A percentile compares a stretch with the other conserved stretches of the same genome.
phyloP scores from a whole-genome alignment of 306 rosid genomes.

The Lablab purpureus region DNA sequence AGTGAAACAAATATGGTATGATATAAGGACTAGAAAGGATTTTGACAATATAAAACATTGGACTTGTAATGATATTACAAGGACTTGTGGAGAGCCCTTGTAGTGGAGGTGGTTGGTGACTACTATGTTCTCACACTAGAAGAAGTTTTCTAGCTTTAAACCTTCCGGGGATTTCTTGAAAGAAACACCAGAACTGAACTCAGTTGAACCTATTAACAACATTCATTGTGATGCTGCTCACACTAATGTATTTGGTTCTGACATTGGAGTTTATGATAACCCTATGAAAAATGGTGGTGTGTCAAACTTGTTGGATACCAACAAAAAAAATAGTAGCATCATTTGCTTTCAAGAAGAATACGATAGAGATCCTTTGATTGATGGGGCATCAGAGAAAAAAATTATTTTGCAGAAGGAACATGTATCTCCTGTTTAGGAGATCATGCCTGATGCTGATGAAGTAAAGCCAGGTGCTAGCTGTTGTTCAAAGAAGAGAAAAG shows the following conservation, averaged over 20 bases:
- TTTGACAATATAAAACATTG: constrained; percentile 68
- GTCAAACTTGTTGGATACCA: constrained; percentile 14
- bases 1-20: constrained; percentile 87
- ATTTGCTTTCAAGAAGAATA: constrained; percentile 32
- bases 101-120: constrained; percentile 61
- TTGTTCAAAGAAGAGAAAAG: constrained; percentile 13
- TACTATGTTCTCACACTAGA: constrained; percentile 51
- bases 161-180: constrained; percentile 44
- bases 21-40: constrained; percentile 54
- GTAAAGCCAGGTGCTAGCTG: neutral
- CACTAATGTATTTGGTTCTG: constrained; percentile 31
- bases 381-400: constrained; percentile 41
- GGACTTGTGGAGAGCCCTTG: constrained; percentile 69
- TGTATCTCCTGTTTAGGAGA: constrained; percentile 23
- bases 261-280: constrained; percentile 1
- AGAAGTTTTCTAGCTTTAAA: constrained; percentile 52
- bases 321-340: constrained; percentile 30
- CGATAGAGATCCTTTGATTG: constrained; percentile 32
- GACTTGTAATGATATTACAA: constrained; percentile 65
- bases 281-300: constrained; percentile 24
- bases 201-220: constrained; percentile 41
- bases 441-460: neutral
- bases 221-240: constrained; percentile 34
- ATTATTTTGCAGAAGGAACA: constrained; percentile 34
- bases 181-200: constrained; percentile 41